Percentiles rank a stretch among this genome's conserved stretches.
These are phyloP conservation scores for Physcomitrellopsis africana DNA, from an alignment of 225 moss, liverwort and hornwort genomes.

Conservation along the genomic window DNA sequence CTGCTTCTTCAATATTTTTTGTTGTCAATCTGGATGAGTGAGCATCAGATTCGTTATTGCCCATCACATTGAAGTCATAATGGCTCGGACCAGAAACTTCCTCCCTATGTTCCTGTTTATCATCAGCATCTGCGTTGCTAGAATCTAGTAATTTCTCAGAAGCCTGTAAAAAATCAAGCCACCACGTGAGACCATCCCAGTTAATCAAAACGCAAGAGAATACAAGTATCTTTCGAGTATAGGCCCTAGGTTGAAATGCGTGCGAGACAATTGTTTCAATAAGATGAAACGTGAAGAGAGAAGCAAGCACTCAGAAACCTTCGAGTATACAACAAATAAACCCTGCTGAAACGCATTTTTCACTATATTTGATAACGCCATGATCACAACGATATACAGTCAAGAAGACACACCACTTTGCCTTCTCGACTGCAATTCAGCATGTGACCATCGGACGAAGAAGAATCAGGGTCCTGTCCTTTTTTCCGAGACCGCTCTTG, in stretches of 20 bases:
- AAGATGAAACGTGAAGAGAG: neutral
- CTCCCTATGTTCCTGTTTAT: conserved; percentile 39
- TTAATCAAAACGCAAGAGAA: conserved; percentile 2
- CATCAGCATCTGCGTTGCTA: conserved; percentile 32
- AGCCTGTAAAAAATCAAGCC: conserved; percentile 35
- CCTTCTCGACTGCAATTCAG: conserved; percentile 30
- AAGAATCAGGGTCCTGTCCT: conserved; percentile 44
- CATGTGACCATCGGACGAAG: conserved; percentile 29
- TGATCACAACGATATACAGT: neutral
- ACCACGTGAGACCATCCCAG: conserved; percentile 19
- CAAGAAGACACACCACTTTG: conserved; percentile 34
- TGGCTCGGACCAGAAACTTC: conserved; percentile 39
- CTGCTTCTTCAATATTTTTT: conserved; percentile 42
- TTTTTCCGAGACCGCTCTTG: conserved; percentile 63
- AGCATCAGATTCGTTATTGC: conserved; percentile 39
- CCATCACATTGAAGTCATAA: conserved; percentile 35
- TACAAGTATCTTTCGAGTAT: neutral
- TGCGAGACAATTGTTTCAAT: neutral
- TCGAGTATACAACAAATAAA: conserved; percentile 9
- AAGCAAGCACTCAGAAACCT: neutral
- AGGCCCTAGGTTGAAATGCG: neutral
- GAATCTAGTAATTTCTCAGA: conserved; percentile 49
- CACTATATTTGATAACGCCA: neutral
- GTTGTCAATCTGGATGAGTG: conserved; percentile 33
- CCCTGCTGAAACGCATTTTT: neutral